A percentile compares a stretch with the other conserved stretches of the same genome.
These are phyloP conservation scores for Suillus sp. DNA, from an alignment of 768 basidiomycete genomes.

Conservation along the genomic window DNA sequence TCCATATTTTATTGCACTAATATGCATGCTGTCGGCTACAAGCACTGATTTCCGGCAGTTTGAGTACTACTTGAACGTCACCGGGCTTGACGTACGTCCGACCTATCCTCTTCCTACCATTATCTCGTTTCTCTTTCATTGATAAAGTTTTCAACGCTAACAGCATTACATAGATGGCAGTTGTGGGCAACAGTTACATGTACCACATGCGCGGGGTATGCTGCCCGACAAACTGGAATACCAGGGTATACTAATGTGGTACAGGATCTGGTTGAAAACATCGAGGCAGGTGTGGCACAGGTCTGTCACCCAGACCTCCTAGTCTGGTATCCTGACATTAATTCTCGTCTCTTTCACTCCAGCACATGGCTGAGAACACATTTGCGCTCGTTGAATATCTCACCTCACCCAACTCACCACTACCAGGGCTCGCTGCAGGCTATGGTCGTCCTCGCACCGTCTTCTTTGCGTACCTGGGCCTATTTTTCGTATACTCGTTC, in stretches of 20 bases:
- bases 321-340: background rate
- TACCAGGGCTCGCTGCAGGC: constrained; percentile 61
- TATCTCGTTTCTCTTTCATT: background rate
- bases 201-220: constrained; percentile 89
- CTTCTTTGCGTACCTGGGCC: constrained; percentile 73
- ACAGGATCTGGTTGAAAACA: constrained; percentile 80
- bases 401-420: constrained; percentile 65
- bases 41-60: constrained; percentile 96
- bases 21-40: constrained; percentile 28
- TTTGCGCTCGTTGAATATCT: constrained; percentile 78
- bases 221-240: constrained; percentile 9
- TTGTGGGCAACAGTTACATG: constrained; percentile 89
- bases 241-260: constrained; percentile 8
- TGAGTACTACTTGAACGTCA: constrained; percentile 84
- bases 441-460: constrained; percentile 62
- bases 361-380: constrained; percentile 91
- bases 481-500: constrained; percentile 76
- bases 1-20: background rate
- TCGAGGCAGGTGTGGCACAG: constrained; percentile 77
- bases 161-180: constrained; percentile 65
- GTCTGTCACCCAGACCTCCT: constrained; percentile 22
- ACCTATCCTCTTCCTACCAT: background rate
- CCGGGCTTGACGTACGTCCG: constrained; percentile 79
- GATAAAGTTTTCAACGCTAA: constrained; percentile 7
- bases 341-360: constrained; percentile 6